Base-by-base conservation (phyloP, 805 yeast genomes). In the Komagataella pastoris region DNA sequence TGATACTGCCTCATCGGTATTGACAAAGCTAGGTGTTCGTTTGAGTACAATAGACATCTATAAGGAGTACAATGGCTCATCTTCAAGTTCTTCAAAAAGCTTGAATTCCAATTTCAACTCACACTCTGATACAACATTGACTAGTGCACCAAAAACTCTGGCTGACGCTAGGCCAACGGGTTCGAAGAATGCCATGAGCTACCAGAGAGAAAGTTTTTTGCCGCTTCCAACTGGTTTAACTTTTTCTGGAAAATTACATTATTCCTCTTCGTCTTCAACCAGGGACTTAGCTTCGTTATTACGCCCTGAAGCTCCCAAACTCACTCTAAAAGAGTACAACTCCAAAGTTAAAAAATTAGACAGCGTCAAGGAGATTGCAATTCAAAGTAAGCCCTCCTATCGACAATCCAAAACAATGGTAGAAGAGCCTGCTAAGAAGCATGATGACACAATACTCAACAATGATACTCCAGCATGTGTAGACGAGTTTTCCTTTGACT, bases 401-500 rank as follows among this genome's bases (percentile, higher is more conserved):
- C 69, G 5, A 52, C 63, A 1, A 65, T 69, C 2, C 56, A 64
- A 1, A 56, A 65, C 51, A 58, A 63, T 44, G 57, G 14, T 58
- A 55, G 48, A 63, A 57, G 49, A 54, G 23, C 12, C 50, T 5
- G 14, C 17, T 17, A n/a, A 10, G n/a, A 49, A n/a, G 43, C 8
- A n/a, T 21, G 19, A 36, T 1, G 23, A 49, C 2, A 45, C 50
- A 7, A 21, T 7, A 4, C 21, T 10, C 12, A 10, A 46, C n/a
- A 44, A 51, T 17, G 23, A 47, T 10, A 47, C 47, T 23, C 55
- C 59, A 6, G 51, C 53, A 43, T 50, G 51, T 18, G 51, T 44
- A 6, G 40, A 58, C 7, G 64, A 63, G 50, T 57, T 59, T 18
- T 57, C 63, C 2, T 18, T 58, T 18, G 62, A 61, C 7, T 58